phyloP scores from a whole-genome alignment of 495 filamentous ascomycete genomes.

The Penicillium desertorum region DNA sequence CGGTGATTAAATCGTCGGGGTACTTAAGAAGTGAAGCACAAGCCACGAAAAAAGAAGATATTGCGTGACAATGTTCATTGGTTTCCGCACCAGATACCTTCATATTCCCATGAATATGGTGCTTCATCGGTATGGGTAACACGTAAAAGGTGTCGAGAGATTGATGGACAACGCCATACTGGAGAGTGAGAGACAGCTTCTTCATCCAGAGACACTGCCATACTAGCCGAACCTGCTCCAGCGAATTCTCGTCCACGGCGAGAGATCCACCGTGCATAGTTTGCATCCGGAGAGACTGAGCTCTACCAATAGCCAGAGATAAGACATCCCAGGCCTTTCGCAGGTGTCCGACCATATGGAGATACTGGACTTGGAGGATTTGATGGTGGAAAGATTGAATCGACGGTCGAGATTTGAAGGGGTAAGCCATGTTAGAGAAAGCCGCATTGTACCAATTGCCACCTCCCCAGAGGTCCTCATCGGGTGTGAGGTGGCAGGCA shows the following conservation, averaged over 20 bases:
- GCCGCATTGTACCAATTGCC: not conserved
- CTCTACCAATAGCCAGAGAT: constrained; percentile 11
- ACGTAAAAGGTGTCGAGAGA: constrained; percentile 14
- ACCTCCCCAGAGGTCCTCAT: not conserved
- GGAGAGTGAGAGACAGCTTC: constrained; percentile 17
- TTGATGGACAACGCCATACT: constrained; percentile 16
- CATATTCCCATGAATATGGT: not conserved
- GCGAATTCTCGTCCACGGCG: not conserved
- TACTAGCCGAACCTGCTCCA: constrained; percentile 13
- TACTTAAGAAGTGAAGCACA: not conserved
- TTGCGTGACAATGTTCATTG: too few relatives aligned
- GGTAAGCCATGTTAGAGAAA: not conserved
- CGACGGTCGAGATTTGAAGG: not conserved
- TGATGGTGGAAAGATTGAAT: constrained; percentile 8
- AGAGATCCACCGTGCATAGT: not conserved
- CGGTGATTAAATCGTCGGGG: not conserved
- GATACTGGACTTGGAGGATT: constrained; percentile 22
- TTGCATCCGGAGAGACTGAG: constrained; percentile 14
- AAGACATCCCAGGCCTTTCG: constrained; percentile 14
- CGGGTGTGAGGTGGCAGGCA: not conserved
- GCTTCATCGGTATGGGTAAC: constrained; percentile 10
- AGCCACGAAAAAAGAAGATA: not conserved
- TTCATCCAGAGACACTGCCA: constrained; percentile 23
- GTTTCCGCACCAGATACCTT: too few relatives aligned
- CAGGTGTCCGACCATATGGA: constrained; percentile 19